These are phyloP conservation scores for Plenodomus biglobosus DNA, from an alignment of 2,329 filamentous ascomycete species.

Conservation along the genomic window DNA sequence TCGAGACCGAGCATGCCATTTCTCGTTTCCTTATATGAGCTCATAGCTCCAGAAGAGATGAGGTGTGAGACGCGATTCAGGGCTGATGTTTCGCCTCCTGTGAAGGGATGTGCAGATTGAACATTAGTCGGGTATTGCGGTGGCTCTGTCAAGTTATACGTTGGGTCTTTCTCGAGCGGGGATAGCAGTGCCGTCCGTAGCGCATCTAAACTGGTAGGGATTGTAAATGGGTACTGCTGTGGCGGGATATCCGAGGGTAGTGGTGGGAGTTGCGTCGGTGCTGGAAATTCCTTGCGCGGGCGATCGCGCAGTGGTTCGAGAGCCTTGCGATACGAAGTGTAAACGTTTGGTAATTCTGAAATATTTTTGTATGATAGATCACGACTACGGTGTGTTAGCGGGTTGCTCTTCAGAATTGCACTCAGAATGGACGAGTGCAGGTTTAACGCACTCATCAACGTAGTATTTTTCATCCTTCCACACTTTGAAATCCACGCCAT, in stretches of 20 bases:
- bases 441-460: slow-evolving; percentile 68
- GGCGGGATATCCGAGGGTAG: slow-evolving; percentile 60
- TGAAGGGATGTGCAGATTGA: slow-evolving; percentile 65
- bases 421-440: not conserved
- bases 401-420: not conserved
- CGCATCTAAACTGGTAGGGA: slow-evolving; percentile 58
- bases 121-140: slow-evolving; percentile 57
- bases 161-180: slow-evolving; percentile 55
- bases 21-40: slow-evolving; percentile 67
- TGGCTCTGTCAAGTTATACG: slow-evolving; percentile 52
- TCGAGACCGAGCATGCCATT: slow-evolving; percentile 71
- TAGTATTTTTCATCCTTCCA: slow-evolving; percentile 79
- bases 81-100: slow-evolving; percentile 66
- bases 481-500: slow-evolving; percentile 61
- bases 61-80: slow-evolving; percentile 62
- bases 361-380: slow-evolving; percentile 63
- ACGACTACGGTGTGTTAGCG: slow-evolving; percentile 53
- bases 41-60: slow-evolving; percentile 62
- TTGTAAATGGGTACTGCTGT: slow-evolving; percentile 64
- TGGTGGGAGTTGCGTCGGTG: slow-evolving; percentile 60
- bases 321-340: slow-evolving; percentile 72
- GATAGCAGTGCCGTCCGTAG: slow-evolving; percentile 58
- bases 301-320: slow-evolving; percentile 69
- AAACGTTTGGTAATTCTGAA: slow-evolving; percentile 69
- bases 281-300: slow-evolving; percentile 60